These are phyloP conservation scores for Cymodocea nodosa DNA, from an alignment of 116 monocot species.

Conservation along the genomic window DNA sequence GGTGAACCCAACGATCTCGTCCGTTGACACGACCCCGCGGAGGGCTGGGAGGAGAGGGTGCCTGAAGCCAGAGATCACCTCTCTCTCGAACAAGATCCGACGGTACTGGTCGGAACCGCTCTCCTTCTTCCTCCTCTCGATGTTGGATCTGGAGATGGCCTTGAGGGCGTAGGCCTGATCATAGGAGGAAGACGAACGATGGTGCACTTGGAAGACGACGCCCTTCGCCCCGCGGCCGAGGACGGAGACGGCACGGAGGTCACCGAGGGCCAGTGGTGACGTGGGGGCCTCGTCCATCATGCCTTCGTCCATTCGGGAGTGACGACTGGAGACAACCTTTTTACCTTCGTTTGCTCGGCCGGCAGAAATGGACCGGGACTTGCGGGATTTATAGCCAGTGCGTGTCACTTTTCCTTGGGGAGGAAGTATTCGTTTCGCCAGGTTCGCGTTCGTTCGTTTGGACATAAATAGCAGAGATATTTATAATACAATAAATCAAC, in stretches of 20 bases:
- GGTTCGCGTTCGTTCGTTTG: too few species aligned
- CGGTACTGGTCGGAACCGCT: slow-evolving; percentile 22
- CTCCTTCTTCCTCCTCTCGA: slow-evolving; percentile 18
- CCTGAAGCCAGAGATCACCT: slow-evolving; percentile 38
- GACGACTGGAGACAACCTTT: background rate
- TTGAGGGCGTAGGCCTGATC: slow-evolving; percentile 49
- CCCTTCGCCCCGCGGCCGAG: slow-evolving; percentile 93
- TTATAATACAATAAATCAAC: too few species aligned
- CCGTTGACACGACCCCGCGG: slow-evolving; percentile 59
- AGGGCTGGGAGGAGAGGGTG: slow-evolving; percentile 74
- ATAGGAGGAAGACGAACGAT: background rate
- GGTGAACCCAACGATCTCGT: slow-evolving; percentile 65
- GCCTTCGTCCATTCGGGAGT: background rate
- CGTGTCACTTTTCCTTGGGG: background rate
- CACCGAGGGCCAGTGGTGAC: slow-evolving; percentile 24
- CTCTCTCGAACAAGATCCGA: slow-evolving; percentile 74
- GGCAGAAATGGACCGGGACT: background rate
- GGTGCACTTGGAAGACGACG: slow-evolving; percentile 63
- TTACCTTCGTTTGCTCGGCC: too few species aligned
- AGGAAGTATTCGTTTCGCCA: background rate
- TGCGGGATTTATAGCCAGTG: background rate
- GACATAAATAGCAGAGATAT: too few species aligned
- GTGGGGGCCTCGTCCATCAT: slow-evolving; percentile 1
- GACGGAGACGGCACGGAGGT: slow-evolving; percentile 43
- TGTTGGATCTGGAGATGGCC: slow-evolving; percentile 33